Percentiles rank a stretch among this genome's conserved stretches.
phyloP scores from a whole-genome alignment of 2,329 filamentous ascomycete genomes.

The Penicillium sp. region DNA sequence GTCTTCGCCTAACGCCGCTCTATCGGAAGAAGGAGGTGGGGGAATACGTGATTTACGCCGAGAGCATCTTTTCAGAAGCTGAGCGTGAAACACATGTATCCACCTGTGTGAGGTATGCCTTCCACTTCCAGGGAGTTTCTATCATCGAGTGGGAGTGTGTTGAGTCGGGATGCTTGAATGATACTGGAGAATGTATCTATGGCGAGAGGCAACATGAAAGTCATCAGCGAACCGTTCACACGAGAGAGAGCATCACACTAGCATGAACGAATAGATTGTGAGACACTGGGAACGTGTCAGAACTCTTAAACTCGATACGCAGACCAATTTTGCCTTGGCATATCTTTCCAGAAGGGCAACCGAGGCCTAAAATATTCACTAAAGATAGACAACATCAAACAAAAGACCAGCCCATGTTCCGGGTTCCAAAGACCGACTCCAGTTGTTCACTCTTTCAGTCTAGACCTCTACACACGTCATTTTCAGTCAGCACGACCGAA shows the following conservation, averaged over 20 bases:
- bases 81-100: background rate
- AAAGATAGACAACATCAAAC: background rate
- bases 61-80: background rate
- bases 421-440: no score
- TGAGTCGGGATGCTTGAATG: background rate
- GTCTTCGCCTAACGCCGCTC: slow-evolving; percentile 9
- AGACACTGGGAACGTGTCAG: background rate
- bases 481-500: no score
- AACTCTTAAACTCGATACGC: background rate
- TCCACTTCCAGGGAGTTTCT: slow-evolving; percentile 30
- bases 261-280: background rate
- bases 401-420: background rate
- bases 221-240: slow-evolving; percentile 1
- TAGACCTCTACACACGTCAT: no score
- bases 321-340: background rate
- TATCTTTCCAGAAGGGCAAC: background rate
- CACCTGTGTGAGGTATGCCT: slow-evolving; percentile 21
- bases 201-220: background rate
- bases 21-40: slow-evolving; percentile 3
- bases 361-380: background rate
- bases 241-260: background rate
- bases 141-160: slow-evolving; percentile 28
- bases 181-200: background rate
- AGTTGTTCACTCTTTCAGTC: background rate
- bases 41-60: slow-evolving; percentile 19